These are phyloP conservation scores for Pseudonectria buxi DNA, from an alignment of 2,329 filamentous ascomycete genomes.

Conservation along the genomic window DNA sequence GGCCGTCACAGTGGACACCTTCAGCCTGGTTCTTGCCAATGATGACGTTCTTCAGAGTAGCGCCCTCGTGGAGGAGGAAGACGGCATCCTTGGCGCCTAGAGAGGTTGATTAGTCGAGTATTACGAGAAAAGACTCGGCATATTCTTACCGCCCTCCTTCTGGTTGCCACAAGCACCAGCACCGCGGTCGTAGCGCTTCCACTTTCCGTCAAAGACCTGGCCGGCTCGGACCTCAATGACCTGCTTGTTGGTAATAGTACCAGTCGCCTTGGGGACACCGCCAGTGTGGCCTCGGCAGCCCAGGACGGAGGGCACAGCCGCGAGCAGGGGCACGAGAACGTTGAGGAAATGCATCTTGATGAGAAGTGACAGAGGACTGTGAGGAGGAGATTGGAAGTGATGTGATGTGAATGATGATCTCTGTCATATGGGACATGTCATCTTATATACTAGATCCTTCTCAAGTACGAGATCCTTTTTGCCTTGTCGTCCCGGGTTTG, in stretches of 20 bases:
- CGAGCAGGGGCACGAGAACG: too few relatives aligned
- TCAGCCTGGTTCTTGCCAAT: slow-evolving; percentile 14
- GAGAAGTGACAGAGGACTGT: too few relatives aligned
- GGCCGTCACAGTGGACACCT: slow-evolving; percentile 21
- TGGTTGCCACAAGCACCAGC: slow-evolving; percentile 30
- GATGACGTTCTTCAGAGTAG: slow-evolving; percentile 11
- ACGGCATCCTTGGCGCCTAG: slow-evolving; percentile 3
- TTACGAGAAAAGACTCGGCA: neutral
- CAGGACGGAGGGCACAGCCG: slow-evolving; percentile 23
- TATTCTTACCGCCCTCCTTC: slow-evolving; percentile 27
- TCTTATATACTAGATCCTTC: too few relatives aligned
- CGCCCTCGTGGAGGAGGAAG: slow-evolving; percentile 12
- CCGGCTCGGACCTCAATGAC: slow-evolving; percentile 23
- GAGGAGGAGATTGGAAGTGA: too few relatives aligned
- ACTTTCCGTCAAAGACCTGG: slow-evolving; percentile 22
- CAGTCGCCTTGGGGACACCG: slow-evolving; percentile 18
- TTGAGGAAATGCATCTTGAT: too few relatives aligned
- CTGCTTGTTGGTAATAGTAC: slow-evolving; percentile 14
- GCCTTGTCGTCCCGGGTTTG: too few relatives aligned
- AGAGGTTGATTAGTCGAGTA: too few relatives aligned
- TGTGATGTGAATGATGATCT: too few relatives aligned
- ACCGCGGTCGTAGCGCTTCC: slow-evolving; percentile 28
- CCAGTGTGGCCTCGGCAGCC: slow-evolving; percentile 15
- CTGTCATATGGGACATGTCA: too few relatives aligned
- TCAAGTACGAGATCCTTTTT: too few relatives aligned